A percentile compares a stretch with the other conserved stretches of the same genome.
These are phyloP conservation scores for Ocimum tenuiflorum DNA, from an alignment of 257 asterid species.

Conservation along the genomic window DNA sequence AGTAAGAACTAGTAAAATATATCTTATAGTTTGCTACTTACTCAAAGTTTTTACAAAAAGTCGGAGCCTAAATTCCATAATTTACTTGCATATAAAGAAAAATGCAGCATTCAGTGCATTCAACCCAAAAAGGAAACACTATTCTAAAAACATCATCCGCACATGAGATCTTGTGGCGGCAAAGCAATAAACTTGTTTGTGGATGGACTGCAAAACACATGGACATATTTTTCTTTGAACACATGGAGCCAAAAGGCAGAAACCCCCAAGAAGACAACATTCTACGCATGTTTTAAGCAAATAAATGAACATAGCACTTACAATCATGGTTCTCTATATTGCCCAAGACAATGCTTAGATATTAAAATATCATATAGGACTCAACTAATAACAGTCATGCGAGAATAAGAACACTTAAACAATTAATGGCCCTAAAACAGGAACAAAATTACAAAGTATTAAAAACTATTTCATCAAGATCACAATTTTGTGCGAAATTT, in stretches of 20 bases:
- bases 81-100: background rate
- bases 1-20: background rate
- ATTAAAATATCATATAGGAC: background rate
- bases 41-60: background rate
- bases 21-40: background rate
- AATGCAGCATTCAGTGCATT: constrained; percentile 8
- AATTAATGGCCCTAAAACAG: background rate
- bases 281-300: background rate
- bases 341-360: background rate
- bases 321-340: background rate
- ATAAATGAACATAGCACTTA: background rate
- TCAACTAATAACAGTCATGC: background rate
- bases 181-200: background rate
- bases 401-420: background rate
- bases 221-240: background rate
- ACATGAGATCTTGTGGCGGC: background rate
- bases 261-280: background rate
- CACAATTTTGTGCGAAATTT: background rate
- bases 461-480: background rate
- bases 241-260: background rate
- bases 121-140: background rate
- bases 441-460: background rate
- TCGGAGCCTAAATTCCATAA: background rate
- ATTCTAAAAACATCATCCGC: background rate
- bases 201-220: background rate